Base-by-base conservation (phyloP, 768 basidiomycete genomes). In the Lactarius psammicola region DNA sequence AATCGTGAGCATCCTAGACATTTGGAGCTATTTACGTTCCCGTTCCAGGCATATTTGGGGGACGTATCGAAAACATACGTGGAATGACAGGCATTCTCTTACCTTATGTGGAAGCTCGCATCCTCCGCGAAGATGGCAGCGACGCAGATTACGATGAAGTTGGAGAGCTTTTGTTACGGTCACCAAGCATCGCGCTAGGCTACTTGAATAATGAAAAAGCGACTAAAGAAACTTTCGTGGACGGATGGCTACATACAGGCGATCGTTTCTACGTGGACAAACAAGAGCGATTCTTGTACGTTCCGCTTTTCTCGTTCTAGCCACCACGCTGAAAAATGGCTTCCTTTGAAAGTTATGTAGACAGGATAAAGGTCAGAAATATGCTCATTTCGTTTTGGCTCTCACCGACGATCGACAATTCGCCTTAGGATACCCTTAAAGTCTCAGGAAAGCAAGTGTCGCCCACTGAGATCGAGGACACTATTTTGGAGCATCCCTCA, bases 381-480 rank as follows among this genome's bases (percentile, higher is more conserved):
- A 10, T 44, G 15, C 26, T 26, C 49, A 26, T 51, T 26, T 7
- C 17, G 23, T n/a, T 7, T 42, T 9, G 20, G 6, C 18, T 23
- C 40, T 17, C 11, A 33, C 46, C 61, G 42, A 44, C 18, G n/a
- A n/a, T n/a, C 3, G 11, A 4, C 23, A 13, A 15, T 58, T 36
- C 8, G 28, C 30, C 46, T 33, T 20, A 90, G 86, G 92, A 93
- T 71, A 91, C 85, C 0, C 79, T 94, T 26, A 94, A 94, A 72
- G 81, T 94, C 3, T 90, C 89, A 0, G 92, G 91, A 4, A 79
- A 79, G 57, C 92, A 93, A 75, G 92, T 93, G 0, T 90, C 92
- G 0, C 92, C 91, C 0, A 81, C 83, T 20, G 91, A 94, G 72
- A 87, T 93, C 59, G 92, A 93, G 72, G 79, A 84, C 31, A 81